Conservation (phyloP, 305 asterid species). For the Fraxinus dipetala region DNA sequence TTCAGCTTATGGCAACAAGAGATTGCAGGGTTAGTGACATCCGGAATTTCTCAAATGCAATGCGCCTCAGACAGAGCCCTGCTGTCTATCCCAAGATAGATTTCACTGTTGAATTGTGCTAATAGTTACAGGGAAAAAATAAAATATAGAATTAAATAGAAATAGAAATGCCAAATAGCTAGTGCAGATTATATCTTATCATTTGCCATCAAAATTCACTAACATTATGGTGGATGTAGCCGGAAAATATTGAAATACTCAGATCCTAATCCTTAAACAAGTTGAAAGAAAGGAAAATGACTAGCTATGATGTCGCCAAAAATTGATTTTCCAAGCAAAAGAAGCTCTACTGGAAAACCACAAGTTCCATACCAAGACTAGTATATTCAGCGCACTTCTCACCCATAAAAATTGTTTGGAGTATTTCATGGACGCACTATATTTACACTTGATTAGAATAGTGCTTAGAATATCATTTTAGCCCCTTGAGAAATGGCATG, state of each 20-base stretch:
- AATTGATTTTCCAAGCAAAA: background rate
- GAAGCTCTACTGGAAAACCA: background rate
- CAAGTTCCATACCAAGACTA: background rate
- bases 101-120: background rate
- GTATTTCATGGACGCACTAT: background rate
- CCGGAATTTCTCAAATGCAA: background rate
- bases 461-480: background rate
- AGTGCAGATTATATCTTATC: background rate
- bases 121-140: background rate
- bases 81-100: background rate
- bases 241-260: background rate
- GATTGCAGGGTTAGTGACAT: background rate
- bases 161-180: background rate
- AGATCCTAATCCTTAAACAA: background rate
- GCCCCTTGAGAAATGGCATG: background rate
- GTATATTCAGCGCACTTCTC: background rate
- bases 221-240: background rate
- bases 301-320: background rate
- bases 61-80: background rate
- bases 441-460: constrained; percentile 28
- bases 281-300: background rate
- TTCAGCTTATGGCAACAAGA: background rate
- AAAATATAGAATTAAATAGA: background rate
- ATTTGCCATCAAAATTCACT: background rate
- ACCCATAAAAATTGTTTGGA: background rate